Evolutionary conservation across 2,329 filamentous ascomycete genomes (phyloP), one percentile per base, ranked within the genome.

Genomic region (Xylariaceae sp.): DNA sequence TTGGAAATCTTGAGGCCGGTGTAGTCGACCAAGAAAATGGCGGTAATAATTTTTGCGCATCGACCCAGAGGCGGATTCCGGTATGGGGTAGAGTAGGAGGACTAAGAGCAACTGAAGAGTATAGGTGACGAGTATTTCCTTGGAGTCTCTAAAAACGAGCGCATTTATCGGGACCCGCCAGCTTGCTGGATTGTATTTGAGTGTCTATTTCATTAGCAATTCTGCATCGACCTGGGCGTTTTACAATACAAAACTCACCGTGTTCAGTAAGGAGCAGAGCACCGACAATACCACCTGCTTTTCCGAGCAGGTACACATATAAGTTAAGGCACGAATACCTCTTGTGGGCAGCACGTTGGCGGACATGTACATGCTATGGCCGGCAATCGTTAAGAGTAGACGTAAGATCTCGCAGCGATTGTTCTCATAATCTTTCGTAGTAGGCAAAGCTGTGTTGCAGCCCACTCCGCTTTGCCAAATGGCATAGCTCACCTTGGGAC

Each of bases 381-480:
- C 89, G 11, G 88, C 81, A 48, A 98, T 67, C 0, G 89, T 89
- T 50, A 98, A 73, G 31, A 98, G 76, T 43, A 98, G 71, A 17
- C 91, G 81, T 55, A 97, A 66, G 22, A 96, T 85, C 66, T 98
- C 93, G 51, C 86, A 89, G 44, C 93, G 81, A 64, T 96, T 96
- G 67, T 78, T 94, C 68, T 98, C 93, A 44, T 88, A 85, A 56
- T 97, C 90, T 63, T 89, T 95, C 39, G 84, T 96, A 3, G 89
- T 91, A 9, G 84, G 84, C 53, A 94, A 82, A 4, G 89, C 81
- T 13, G 86, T 87, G 63, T 95, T 95, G 71, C 91, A 97, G 12
- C 93, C 93, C 22, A 98, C 91, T 36, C 93, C 93, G 59, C 88
- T 97, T 68, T 96, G 89, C 93, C 93, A 98, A 61, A 98, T 97